These are phyloP conservation scores for Phascolomyces articulosus DNA, from an alignment of 371 early-diverging fungal genomes.

Conservation along the genomic window DNA sequence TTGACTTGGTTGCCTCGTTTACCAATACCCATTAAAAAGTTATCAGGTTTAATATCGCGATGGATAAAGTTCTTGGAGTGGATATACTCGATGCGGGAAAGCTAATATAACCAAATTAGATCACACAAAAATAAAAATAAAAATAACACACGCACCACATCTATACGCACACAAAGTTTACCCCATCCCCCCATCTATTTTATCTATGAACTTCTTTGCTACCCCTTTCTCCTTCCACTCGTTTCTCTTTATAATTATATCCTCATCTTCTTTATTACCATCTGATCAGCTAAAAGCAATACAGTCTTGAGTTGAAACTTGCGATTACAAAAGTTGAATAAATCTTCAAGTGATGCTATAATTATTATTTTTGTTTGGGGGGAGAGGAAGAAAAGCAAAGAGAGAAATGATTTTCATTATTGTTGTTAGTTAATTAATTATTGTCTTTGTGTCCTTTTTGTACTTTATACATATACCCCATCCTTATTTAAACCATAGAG, in stretches of 20 bases:
- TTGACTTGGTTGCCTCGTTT: slow-evolving; percentile 96
- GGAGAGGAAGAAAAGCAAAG: too few species aligned
- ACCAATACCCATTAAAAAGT: slow-evolving; percentile 98
- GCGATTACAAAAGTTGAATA: slow-evolving; percentile 98
- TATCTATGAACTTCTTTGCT: background rate
- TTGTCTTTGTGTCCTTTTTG: too few species aligned
- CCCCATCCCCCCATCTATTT: slow-evolving; percentile 1
- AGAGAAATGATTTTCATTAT: too few species aligned
- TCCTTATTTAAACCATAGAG: too few species aligned
- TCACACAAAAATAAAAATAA: background rate
- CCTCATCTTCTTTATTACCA: slow-evolving; percentile 71
- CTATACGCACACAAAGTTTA: background rate
- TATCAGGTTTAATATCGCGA: slow-evolving; percentile 95
- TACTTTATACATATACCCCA: too few species aligned
- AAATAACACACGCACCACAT: background rate
- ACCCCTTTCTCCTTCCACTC: background rate
- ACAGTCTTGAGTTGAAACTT: slow-evolving; percentile 99
- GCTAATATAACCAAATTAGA: slow-evolving; percentile 49
- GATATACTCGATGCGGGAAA: slow-evolving; percentile 95
- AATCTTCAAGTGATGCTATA: slow-evolving; percentile 89
- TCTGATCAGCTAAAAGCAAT: slow-evolving; percentile 96
- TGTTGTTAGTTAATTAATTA: too few species aligned
- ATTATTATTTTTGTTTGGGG: background rate
- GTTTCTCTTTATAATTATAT: background rate
- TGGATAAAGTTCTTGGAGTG: slow-evolving; percentile 75